These are phyloP conservation scores for Geosmithia putterillii DNA, from an alignment of 2,329 filamentous ascomycete species.

Conservation along the genomic window DNA sequence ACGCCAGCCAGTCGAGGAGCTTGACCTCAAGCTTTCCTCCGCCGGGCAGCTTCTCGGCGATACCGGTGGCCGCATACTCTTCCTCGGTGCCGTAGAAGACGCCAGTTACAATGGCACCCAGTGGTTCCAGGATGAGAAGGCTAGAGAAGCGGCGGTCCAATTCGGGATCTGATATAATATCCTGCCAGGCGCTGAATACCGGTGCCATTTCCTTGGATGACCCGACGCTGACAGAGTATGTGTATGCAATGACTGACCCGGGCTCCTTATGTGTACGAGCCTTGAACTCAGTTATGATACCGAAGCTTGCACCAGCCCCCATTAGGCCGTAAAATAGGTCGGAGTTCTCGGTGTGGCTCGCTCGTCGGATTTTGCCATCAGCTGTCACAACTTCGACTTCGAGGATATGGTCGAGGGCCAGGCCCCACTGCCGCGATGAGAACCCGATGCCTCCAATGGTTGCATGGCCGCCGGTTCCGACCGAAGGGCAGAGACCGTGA, in stretches of 20 bases:
- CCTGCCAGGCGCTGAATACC: conserved; percentile 46
- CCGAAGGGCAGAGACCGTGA: conserved; percentile 46
- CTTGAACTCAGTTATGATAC: conserved; percentile 44
- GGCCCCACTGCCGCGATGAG: conserved; percentile 48
- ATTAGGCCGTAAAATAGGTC: conserved; percentile 46
- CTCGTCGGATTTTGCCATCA: conserved; percentile 35
- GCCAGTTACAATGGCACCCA: conserved; percentile 43
- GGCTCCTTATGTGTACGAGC: conserved; percentile 44
- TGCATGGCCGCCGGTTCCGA: conserved; percentile 46
- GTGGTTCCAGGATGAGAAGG: conserved; percentile 39
- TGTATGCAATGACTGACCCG: conserved; percentile 43
- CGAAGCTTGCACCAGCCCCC: conserved; percentile 44
- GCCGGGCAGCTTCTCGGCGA: conserved; percentile 31
- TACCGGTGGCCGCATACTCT: conserved; percentile 41
- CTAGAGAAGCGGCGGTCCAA: conserved; percentile 47
- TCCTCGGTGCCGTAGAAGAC: conserved; percentile 47
- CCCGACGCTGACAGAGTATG: conserved; percentile 38
- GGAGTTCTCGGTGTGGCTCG: conserved; percentile 30
- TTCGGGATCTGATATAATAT: conserved; percentile 36
- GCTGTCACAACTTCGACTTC: conserved; percentile 44
- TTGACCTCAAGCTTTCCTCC: conserved; percentile 27
- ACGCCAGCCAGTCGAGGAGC: conserved; percentile 50
- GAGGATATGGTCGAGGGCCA: conserved; percentile 39
- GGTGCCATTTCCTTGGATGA: conserved; percentile 32
- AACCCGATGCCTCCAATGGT: conserved; percentile 46